Evolutionary conservation across 495 filamentous ascomycete genomes (phyloP).

Genomic region (Lophiostoma macrostomum): DNA sequence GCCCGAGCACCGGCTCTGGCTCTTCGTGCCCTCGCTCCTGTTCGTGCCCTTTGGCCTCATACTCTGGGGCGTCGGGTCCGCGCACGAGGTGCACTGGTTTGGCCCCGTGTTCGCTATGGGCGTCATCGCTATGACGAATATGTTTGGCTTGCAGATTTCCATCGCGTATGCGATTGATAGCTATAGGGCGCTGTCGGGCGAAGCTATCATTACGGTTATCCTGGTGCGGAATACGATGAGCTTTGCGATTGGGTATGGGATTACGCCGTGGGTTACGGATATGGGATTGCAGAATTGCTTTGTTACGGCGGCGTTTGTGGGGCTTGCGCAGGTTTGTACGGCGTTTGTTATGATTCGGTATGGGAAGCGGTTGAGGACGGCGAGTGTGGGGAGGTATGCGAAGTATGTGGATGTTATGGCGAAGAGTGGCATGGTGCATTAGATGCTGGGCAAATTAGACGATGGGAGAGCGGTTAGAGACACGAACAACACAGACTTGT

Average conservation of each 20-base stretch:
- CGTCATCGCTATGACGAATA: conserved; percentile 55
- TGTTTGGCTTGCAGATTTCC: conserved; percentile 56
- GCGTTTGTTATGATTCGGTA: conserved; percentile 57
- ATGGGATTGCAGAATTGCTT: conserved; percentile 64
- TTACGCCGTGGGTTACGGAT: conserved; percentile 61
- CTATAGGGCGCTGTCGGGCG: conserved; percentile 61
- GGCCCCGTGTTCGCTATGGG: conserved; percentile 63
- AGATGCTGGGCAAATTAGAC: no score
- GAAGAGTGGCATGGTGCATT: conserved; percentile 44
- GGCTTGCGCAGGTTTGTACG: conserved; percentile 51
- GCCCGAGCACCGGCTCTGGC: conserved; percentile 60
- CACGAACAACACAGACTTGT: no score
- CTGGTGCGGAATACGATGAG: conserved; percentile 66
- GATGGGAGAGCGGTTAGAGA: no score
- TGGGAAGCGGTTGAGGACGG: conserved; percentile 46
- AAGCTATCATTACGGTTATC: conserved; percentile 63
- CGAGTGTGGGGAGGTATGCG: conserved; percentile 44
- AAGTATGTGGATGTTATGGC: conserved; percentile 42
- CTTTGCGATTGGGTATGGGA: conserved; percentile 58
- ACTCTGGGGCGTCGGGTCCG: conserved; percentile 68
- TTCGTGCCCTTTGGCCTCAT: conserved; percentile 57
- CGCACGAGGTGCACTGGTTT: conserved; percentile 44
- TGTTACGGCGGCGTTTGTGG: conserved; percentile 59
- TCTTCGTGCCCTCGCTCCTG: conserved; percentile 54
- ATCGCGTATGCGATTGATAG: conserved; percentile 63